A percentile compares a stretch with the other conserved stretches of the same genome.
Conservation (phyloP, 306 rosid species). For the Acacia confusa region DNA sequence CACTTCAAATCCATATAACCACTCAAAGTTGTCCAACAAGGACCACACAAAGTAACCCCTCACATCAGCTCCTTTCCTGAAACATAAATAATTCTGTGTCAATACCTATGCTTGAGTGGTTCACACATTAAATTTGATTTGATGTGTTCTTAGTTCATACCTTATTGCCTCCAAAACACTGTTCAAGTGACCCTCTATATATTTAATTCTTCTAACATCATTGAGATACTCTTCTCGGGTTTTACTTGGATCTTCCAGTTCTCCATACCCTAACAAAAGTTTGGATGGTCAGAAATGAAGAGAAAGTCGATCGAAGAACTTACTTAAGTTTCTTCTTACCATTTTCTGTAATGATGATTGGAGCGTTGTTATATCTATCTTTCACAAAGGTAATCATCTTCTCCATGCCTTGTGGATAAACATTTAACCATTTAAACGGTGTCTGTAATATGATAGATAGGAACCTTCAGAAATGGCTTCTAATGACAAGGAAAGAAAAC, state of each 20-base stretch:
- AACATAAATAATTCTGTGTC: background rate
- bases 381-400: slow-evolving; percentile 50
- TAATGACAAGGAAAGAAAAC: background rate
- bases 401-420: slow-evolving; percentile 72
- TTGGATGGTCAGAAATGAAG: slow-evolving; percentile 19
- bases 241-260: slow-evolving; percentile 16
- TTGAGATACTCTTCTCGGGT: slow-evolving; percentile 28
- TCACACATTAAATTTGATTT: background rate
- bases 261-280: slow-evolving; percentile 38
- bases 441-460: slow-evolving; percentile 41
- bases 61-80: slow-evolving; percentile 64
- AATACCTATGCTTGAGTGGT: background rate
- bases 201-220: slow-evolving; percentile 40
- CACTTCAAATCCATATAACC: slow-evolving; percentile 44
- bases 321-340: slow-evolving; percentile 40
- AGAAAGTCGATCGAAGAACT: slow-evolving; percentile 1
- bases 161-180: slow-evolving; percentile 35
- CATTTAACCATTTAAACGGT: slow-evolving; percentile 47
- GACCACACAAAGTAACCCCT: slow-evolving; percentile 74
- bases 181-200: slow-evolving; percentile 40
- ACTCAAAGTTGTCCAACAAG: slow-evolving; percentile 69
- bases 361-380: slow-evolving; percentile 64
- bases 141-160: slow-evolving; percentile 4
- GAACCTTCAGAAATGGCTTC: slow-evolving; percentile 1
- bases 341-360: slow-evolving; percentile 71